These are phyloP conservation scores for Globisporangium echinulatum DNA, from an alignment of 352 stramenopile genomes.

Conservation along the genomic window DNA sequence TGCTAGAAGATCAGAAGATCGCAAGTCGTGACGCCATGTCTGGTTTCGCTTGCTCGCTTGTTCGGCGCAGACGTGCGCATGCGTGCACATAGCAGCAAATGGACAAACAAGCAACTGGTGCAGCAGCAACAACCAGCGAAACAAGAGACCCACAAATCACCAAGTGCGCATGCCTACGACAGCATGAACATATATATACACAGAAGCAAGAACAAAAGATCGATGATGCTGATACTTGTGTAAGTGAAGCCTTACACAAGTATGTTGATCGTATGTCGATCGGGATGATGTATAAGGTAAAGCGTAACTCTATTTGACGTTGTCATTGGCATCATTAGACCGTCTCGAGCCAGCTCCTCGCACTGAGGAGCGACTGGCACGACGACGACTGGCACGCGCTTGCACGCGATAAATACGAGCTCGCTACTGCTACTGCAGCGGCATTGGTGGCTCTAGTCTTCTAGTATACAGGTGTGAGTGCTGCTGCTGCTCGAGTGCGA, in stretches of 20 bases:
- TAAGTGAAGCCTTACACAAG: too few species aligned
- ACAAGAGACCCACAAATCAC: too few species aligned
- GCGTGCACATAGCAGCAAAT: background rate
- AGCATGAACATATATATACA: too few species aligned
- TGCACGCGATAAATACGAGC: constrained; percentile 9
- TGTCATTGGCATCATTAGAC: background rate
- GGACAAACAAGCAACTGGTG: too few species aligned
- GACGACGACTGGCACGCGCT: background rate
- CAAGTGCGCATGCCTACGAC: too few species aligned
- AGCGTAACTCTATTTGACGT: background rate
- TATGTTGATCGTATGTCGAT: background rate
- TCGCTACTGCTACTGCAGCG: background rate
- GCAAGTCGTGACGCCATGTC: background rate
- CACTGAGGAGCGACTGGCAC: background rate
- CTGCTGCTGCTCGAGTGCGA: background rate
- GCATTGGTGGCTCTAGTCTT: constrained; percentile 1
- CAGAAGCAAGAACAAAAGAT: background rate
- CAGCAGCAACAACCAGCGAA: too few species aligned
- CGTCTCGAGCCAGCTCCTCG: background rate
- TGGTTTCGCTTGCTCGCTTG: too few species aligned
- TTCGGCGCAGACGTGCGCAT: background rate
- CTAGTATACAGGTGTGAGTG: constrained; percentile 8
- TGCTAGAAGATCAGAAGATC: background rate
- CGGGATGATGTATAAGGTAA: background rate
- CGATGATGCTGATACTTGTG: background rate